A percentile compares a stretch with the other conserved stretches of the same genome.
phyloP scores from a whole-genome alignment of 805 yeast species.

The Yarrowia porcina region DNA sequence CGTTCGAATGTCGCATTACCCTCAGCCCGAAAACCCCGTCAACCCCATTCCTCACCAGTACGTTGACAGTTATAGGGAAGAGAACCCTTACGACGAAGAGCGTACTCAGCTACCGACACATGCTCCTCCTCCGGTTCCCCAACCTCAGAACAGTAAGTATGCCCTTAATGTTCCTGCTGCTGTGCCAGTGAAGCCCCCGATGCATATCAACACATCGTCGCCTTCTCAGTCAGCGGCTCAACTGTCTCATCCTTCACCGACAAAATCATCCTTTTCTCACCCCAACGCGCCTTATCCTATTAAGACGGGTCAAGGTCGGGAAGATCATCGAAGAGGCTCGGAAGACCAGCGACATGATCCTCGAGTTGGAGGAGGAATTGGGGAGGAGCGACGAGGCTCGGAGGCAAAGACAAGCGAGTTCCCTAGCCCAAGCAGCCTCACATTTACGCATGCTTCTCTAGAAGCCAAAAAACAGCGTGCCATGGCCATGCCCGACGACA shows the following conservation, averaged over 20 bases:
- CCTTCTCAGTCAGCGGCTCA: neutral
- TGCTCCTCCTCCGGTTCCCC: conserved; percentile 11
- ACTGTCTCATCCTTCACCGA: neutral
- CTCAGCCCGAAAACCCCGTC: conserved; percentile 14
- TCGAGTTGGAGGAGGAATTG: neutral
- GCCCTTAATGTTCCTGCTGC: conserved; percentile 3
- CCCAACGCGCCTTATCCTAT: conserved; percentile 17
- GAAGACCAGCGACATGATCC: neutral
- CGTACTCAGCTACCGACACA: conserved; percentile 15
- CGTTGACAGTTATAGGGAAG: conserved; percentile 8
- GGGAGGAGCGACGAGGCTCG: neutral
- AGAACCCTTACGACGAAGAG: conserved; percentile 21
- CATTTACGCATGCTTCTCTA: neutral
- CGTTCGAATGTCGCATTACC: conserved; percentile 23
- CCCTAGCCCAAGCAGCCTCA: neutral
- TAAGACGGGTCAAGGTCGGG: neutral
- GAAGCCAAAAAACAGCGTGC: conserved; percentile 17
- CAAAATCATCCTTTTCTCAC: neutral
- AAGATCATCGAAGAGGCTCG: neutral
- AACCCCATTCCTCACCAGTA: conserved; percentile 21
- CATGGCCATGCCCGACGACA: conserved; percentile 1
- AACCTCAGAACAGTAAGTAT: conserved; percentile 1
- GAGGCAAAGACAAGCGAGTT: conserved; percentile 19
- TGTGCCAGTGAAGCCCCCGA: conserved; percentile 1
- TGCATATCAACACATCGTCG: neutral